Base-by-base conservation (phyloP, 2,329 filamentous ascomycete genomes). In the Ilyonectria sp. region DNA sequence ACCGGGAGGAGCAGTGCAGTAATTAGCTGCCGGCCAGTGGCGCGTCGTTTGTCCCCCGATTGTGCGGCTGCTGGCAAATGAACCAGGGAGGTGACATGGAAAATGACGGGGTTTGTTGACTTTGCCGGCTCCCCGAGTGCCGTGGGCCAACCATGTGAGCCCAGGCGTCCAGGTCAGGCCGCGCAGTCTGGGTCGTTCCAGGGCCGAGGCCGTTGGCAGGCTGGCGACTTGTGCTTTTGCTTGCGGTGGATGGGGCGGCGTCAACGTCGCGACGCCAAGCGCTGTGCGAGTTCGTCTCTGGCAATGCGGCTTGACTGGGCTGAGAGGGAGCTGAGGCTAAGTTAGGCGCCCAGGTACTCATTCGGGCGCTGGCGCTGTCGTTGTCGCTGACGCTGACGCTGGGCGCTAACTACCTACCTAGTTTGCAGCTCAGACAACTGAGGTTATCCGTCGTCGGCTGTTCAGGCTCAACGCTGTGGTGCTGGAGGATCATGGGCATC, bases 11-110 rank as follows among this genome's bases (percentile, higher is more conserved):
- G 59, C 56, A 67, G 61, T 60, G 71, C 64, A 71, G 35, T 53
- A 23, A 53, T 35, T 57, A 33, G 31, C 50, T 19, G 49, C 49
- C 69, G 63, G 69, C 67, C 69, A 57, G 66, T 67, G 72, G 66
- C 65, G 58, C 59, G 62, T 68, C 56, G 40, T 6, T 8, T 11
- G 33, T 59, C 67, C 72, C 63, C 58, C 61, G 54, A 64, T 52
- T 65, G 72, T 63, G 67, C 67, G 68, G 60, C 67, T 68, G 60
- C 64, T 64, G 69, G 72, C 69, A 75, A 75, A 75, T 75, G 70
- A 73, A 68, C 67, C 73, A 74, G 61, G 73, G 73, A 74, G 70
- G 35, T 7, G 60, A 53, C 63, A 61, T 69, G 71, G 55, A 57
- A 46, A 15, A 67, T 65, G 64, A 69, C 52, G 52, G 68, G 64